Base-by-base conservation (phyloP, 2,329 filamentous ascomycete species). In the Tolypocladium pustulatum region DNA sequence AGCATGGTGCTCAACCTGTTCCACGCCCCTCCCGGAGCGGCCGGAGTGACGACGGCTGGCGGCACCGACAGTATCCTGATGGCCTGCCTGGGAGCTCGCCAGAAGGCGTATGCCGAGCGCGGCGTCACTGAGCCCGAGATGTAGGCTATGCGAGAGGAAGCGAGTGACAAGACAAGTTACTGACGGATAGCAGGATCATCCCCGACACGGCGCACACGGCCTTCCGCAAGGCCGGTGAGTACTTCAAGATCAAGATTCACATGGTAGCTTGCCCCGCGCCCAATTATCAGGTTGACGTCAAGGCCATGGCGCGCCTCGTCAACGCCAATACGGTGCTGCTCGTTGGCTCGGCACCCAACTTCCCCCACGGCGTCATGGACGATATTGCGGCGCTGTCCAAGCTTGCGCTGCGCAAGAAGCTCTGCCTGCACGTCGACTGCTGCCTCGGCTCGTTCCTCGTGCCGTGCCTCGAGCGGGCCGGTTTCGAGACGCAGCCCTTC, bases 1-100 rank as follows among this genome's bases (percentile, higher is more conserved):
- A 89, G 92, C 64, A 99, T 99, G 93, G 91, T 95, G 36, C 78
- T 96, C 61, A 83, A 84, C 52, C 77, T 99, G 72, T 99, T 97
- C 79, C 90, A 96, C 72, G 91, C 89, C 10, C 94, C 94, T 3
- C 78, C 85, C n/a, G 87, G 85, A 58, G 90, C 87, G 36, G 92
- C 90, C 6, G 94, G 94, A 62, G 91, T 94, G 12, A 91, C 90
- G 20, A 97, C 94, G 1, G 90, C 89, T 62, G 94, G 94, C 62
- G 94, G 94, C 55, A 97, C 94, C 0, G 94, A 99, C 75, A 96
- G 91, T 60, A 99, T 99, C 67, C 78, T 99, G 59, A 96, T 97
- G 90, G 94, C 94, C 40, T 95, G 91, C 68, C 78, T 97, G 65
- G 88, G 88, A 61, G 94, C 94, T 12, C 85, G 94, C 61, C 90